Conservation (phyloP, 2,329 filamentous ascomycete genomes). For the Periconia digitata region DNA sequence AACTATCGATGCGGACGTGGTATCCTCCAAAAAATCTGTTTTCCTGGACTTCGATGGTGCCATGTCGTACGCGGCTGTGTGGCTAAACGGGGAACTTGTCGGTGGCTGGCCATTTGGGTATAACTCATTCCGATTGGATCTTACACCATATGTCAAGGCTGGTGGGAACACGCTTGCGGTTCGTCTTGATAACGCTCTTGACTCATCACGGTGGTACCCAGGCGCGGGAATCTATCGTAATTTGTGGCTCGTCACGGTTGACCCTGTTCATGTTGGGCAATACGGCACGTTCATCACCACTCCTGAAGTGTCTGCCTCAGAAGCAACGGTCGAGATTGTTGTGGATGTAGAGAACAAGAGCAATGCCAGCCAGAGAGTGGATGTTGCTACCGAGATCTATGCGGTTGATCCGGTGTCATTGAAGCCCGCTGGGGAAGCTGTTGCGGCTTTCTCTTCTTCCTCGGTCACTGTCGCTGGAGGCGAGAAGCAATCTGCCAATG, state of each 20-base stretch:
- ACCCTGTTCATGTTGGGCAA: conserved; percentile 50
- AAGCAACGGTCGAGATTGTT: conserved; percentile 49
- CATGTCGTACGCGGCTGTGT: conserved; percentile 56
- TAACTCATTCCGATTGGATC: conserved; percentile 54
- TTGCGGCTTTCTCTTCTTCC: conserved; percentile 39
- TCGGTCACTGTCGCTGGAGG: conserved; percentile 34
- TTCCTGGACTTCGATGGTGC: conserved; percentile 56
- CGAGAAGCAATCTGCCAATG: conserved; percentile 37
- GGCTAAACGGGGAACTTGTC: conserved; percentile 54
- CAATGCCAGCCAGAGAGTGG: conserved; percentile 34
- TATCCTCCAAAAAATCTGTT: conserved; percentile 43
- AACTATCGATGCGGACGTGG: conserved; percentile 20
- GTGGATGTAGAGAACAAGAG: conserved; percentile 53
- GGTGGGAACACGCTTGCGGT: conserved; percentile 52
- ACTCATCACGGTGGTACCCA: conserved; percentile 58
- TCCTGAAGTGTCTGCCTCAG: conserved; percentile 40
- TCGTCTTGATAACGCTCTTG: conserved; percentile 53
- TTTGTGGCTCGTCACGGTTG: conserved; percentile 56
- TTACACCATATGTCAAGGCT: conserved; percentile 47
- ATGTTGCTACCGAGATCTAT: conserved; percentile 47
- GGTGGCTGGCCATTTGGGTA: conserved; percentile 58
- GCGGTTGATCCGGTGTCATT: conserved; percentile 38
- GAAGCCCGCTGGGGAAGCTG: conserved; percentile 17
- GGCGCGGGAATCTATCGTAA: conserved; percentile 58
- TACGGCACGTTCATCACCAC: conserved; percentile 55